These are phyloP conservation scores for Aspergillus proliferans DNA, from an alignment of 2,329 filamentous ascomycete species.

Conservation along the genomic window DNA sequence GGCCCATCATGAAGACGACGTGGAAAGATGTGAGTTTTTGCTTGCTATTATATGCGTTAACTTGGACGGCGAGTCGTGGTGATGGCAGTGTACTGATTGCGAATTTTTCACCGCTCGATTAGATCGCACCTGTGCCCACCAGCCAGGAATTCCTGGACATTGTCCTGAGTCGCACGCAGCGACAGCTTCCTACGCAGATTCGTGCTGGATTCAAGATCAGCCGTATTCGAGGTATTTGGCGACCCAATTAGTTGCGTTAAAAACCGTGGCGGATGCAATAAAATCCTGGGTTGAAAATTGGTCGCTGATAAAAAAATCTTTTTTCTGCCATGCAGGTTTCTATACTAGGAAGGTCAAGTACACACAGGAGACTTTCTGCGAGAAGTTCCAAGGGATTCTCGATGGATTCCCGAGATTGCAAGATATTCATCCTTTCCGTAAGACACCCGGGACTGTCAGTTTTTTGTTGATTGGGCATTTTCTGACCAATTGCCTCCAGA, in stretches of 20 bases:
- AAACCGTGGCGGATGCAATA: background rate
- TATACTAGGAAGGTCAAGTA: constrained; percentile 99
- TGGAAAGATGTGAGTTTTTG: constrained; percentile 48
- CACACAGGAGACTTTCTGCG: constrained; percentile 91
- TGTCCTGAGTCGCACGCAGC: constrained; percentile 86
- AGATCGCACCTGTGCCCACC: constrained; percentile 80
- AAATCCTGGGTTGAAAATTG: constrained; percentile 7
- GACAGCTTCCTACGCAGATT: constrained; percentile 90
- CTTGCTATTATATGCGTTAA: background rate
- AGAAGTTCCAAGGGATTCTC: constrained; percentile 86
- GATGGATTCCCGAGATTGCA: constrained; percentile 87
- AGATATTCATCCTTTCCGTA: constrained; percentile 93
- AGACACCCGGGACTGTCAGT: constrained; percentile 2
- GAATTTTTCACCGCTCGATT: constrained; percentile 33
- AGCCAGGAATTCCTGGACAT: constrained; percentile 97
- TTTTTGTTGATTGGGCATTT: constrained; percentile 12
- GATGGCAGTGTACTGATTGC: constrained; percentile 3
- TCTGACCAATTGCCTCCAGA: constrained; percentile 33
- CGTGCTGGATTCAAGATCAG: constrained; percentile 92
- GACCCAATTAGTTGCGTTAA: background rate
- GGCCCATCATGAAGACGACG: constrained; percentile 51
- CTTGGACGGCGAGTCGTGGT: background rate
- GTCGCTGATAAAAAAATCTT: constrained; percentile 25
- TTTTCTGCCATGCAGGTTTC: constrained; percentile 53
- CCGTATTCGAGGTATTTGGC: constrained; percentile 62